A percentile compares a stretch with the other conserved stretches of the same genome.
These are phyloP conservation scores for Fusarium ambrosium DNA, from an alignment of 2,329 filamentous ascomycete genomes.

Conservation along the genomic window DNA sequence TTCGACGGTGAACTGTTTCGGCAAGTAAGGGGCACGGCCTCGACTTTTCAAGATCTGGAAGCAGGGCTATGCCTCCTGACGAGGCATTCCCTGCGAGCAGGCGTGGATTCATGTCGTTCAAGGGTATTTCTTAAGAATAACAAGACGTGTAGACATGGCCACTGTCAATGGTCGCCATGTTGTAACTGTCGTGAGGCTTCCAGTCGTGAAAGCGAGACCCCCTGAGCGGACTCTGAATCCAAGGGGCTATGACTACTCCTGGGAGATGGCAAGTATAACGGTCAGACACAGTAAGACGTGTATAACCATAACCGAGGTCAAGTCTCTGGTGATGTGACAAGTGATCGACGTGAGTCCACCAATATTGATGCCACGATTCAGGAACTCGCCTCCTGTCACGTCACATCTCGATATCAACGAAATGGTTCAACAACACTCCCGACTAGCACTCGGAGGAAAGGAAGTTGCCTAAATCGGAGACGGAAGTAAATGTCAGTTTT, in stretches of 20 bases:
- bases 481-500: slow-evolving; percentile 12
- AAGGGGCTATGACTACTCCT: not conserved
- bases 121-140: not conserved
- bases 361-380: slow-evolving; percentile 9
- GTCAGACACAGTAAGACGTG: not conserved
- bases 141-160: not conserved
- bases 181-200: not conserved
- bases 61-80: slow-evolving; percentile 16
- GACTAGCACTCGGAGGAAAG: slow-evolving; percentile 36
- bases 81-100: slow-evolving; percentile 9
- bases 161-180: not conserved
- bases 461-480: slow-evolving; percentile 36
- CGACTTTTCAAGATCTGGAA: not conserved
- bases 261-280: not conserved
- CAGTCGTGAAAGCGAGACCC: not conserved
- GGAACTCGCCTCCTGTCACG: slow-evolving; percentile 11
- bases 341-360: slow-evolving; percentile 12
- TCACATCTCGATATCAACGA: slow-evolving; percentile 21
- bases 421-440: slow-evolving; percentile 13
- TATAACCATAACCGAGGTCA: slow-evolving; percentile 33
- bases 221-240: not conserved
- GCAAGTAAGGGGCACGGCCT: slow-evolving; percentile 4
- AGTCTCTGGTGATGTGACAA: slow-evolving; percentile 3
- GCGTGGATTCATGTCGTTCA: not conserved
- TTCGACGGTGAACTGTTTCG: slow-evolving; percentile 1